Conservation (phyloP, 306 rosid genomes). For the Datisca glomerata region DNA sequence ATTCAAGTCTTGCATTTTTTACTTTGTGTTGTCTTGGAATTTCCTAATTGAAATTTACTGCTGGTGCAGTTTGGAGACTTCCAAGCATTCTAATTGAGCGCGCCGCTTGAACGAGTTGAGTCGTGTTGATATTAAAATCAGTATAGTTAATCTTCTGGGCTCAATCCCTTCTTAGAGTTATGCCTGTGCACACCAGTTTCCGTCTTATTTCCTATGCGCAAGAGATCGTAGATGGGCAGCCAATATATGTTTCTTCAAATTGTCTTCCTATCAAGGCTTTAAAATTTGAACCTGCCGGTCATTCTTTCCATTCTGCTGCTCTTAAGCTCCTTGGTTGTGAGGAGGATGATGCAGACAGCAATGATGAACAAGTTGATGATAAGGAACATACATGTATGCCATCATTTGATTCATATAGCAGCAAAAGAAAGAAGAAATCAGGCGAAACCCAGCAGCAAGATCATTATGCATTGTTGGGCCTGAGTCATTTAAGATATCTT, state of each 20-base stretch:
- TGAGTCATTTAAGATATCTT: conserved; percentile 84
- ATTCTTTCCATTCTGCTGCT: conserved; percentile 67
- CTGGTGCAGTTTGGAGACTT: too few species aligned
- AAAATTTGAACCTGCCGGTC: conserved; percentile 81
- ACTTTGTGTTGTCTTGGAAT: too few species aligned
- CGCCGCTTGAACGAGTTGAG: too few species aligned
- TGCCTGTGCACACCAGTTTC: conserved; percentile 34
- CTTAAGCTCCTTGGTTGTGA: conserved; percentile 58
- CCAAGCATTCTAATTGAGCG: too few species aligned
- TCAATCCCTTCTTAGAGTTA: conserved; percentile 8
- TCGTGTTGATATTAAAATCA: too few species aligned
- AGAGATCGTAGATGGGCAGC: conserved; percentile 79
- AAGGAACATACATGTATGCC: conserved; percentile 52
- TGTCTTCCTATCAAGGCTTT: conserved; percentile 68
- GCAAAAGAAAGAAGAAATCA: conserved; percentile 84
- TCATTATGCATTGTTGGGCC: conserved; percentile 91
- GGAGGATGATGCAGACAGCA: conserved; percentile 31
- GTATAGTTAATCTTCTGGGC: too few species aligned
- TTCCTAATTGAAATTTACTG: too few species aligned
- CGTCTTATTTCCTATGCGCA: conserved; percentile 49
- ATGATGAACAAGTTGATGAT: conserved; percentile 33
- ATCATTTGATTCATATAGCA: conserved; percentile 71
- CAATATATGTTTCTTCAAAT: conserved; percentile 68
- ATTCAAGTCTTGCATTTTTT: too few species aligned
- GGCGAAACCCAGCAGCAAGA: conserved; percentile 74